Conservation (phyloP, 805 yeast species). For the Metschnikowia matae region DNA sequence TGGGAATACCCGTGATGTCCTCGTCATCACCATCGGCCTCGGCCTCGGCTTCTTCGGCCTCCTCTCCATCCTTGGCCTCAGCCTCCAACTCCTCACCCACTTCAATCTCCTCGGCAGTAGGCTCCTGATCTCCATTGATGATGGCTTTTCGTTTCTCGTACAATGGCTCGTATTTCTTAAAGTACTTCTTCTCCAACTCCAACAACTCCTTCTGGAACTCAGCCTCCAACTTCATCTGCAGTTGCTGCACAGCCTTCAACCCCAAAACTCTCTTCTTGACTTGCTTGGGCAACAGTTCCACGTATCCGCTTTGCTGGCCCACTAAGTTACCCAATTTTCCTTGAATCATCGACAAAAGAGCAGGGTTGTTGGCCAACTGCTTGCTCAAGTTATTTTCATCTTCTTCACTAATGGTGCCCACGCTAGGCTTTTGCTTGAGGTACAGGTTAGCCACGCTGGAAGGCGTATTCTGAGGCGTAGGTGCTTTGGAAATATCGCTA, state of each 20-base stretch:
- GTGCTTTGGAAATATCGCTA: conserved; percentile 84
- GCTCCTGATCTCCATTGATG: conserved; percentile 69
- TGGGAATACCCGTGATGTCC: conserved; percentile 74
- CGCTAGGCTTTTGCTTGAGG: conserved; percentile 56
- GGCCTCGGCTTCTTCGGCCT: conserved; percentile 37
- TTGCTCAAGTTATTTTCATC: conserved; percentile 30
- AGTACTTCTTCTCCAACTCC: conserved; percentile 78
- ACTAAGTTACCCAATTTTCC: conserved; percentile 81
- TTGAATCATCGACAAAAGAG: conserved; percentile 80
- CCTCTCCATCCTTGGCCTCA: conserved; percentile 44
- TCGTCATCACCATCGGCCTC: conserved; percentile 44
- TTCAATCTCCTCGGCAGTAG: conserved; percentile 71
- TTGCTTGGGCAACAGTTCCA: conserved; percentile 64
- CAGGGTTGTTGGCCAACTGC: conserved; percentile 73
- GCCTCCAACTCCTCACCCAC: conserved; percentile 71
- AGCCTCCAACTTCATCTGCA: conserved; percentile 79
- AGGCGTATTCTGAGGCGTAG: conserved; percentile 98
- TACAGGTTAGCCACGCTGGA: conserved; percentile 77
- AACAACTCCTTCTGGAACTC: conserved; percentile 87
- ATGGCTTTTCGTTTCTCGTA: conserved; percentile 69
- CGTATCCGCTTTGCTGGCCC: conserved; percentile 85
- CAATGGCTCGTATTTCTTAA: conserved; percentile 68
- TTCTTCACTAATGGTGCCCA: conserved; percentile 62
- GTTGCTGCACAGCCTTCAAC: conserved; percentile 74
- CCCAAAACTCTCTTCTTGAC: conserved; percentile 78